Base-by-base conservation (phyloP, 1,139 yeast species). In the Saccharomyces uvarum region DNA sequence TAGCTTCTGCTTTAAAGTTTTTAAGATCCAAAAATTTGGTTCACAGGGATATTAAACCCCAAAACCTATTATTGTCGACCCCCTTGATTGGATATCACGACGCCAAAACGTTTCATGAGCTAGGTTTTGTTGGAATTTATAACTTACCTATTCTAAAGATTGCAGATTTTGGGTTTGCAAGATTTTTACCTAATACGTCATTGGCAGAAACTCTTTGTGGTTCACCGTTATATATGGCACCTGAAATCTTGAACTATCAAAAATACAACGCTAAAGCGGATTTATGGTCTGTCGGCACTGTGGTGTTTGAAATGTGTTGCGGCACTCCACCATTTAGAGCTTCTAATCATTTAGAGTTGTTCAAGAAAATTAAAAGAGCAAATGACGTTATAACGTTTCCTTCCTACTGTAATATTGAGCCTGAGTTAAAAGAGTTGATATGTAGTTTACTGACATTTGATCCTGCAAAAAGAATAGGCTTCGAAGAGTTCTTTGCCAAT, bases 121-220 rank as follows among this genome's bases (percentile, higher is more conserved):
- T 61, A 49, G 79, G 84, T 4, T 88, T 76, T 71, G 84, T 82
- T 3, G 97, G 97, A 0, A 74, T 85, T 58, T 87, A 95, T 84
- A 95, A 88, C 62, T 76, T 93, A 58, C 99, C 99, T 1, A 80
- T 90, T 16, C 77, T 93, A 59, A 91, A 93, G 69, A 84, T 93
- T 57, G 99, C 99, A 16, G 99, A 93, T 73, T 93, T 93, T 72
- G 99, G 99, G 0, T 95, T 93, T 74, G 99, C 99, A 4, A 78
- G 99, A 59, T 88, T 90, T 66, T 76, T 93, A 61, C 98, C 98
- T 8, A 84, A 88, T 50, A 87, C 97, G 1, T 85, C 96, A 2
- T 78, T 95, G 80, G 98, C 99, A 1, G 99, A 93, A 70, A 93
- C 99, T 2, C 75, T 93, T 60, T 93, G 99, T 76, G 99, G 99